A percentile compares a stretch with the other conserved stretches of the same genome.
These are phyloP conservation scores for Arxiozyma telluris DNA, from an alignment of 1,139 yeast genomes.

Conservation along the genomic window DNA sequence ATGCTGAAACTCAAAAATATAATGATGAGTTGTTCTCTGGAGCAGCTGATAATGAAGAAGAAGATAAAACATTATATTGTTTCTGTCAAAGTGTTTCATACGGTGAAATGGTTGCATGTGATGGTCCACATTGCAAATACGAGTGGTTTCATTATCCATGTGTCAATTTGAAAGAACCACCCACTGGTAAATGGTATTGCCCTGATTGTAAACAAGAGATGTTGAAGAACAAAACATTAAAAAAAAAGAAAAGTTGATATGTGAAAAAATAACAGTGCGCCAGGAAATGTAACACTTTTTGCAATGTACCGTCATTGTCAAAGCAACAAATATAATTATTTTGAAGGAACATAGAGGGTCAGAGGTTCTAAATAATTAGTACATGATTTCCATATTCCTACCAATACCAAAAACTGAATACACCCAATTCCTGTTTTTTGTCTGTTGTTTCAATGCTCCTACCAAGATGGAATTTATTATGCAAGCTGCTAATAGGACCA, in stretches of 20 bases:
- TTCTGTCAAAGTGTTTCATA: constrained; percentile 59
- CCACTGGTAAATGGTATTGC: constrained; percentile 69
- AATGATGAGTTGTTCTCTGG: constrained; percentile 10
- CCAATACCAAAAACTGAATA: no score
- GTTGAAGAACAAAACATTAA: constrained; percentile 22
- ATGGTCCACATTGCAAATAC: constrained; percentile 55
- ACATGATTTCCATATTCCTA: neutral
- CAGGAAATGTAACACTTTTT: neutral
- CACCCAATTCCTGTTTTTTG: neutral
- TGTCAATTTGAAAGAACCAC: constrained; percentile 60
- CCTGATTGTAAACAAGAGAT: constrained; percentile 43
- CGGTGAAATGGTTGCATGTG: constrained; percentile 78
- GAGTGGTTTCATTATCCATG: constrained; percentile 79
- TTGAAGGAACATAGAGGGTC: no score
- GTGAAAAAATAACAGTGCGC: neutral
- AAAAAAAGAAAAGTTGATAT: constrained; percentile 11
- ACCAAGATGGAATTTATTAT: neutral
- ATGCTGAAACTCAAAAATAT: constrained; percentile 3
- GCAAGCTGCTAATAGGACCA: no score
- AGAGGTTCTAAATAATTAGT: no score
- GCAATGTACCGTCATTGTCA: no score
- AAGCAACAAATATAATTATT: no score
- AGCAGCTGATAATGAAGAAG: constrained; percentile 28
- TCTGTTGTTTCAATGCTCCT: no score
- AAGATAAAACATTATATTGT: constrained; percentile 48